phyloP scores from a whole-genome alignment of 192 early-diverging fungal genomes.

The Coemansia sp. region DNA sequence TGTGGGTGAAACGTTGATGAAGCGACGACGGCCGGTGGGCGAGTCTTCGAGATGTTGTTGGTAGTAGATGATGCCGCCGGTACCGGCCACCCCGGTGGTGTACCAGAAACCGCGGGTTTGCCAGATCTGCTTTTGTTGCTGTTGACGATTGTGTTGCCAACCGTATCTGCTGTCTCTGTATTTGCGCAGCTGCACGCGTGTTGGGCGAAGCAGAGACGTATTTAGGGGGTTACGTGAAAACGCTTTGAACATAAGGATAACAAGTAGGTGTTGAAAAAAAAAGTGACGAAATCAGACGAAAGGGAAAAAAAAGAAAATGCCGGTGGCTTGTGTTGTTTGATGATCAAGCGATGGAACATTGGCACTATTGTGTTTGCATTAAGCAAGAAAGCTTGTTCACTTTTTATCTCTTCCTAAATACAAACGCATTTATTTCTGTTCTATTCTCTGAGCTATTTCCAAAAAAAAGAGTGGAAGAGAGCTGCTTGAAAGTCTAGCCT shows the following conservation, averaged over 20 bases:
- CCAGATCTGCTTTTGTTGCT: constrained; percentile 16
- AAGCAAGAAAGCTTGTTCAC: not conserved
- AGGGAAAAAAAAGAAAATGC: not conserved
- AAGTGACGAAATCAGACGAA: constrained; percentile 3
- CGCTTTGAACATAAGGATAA: not conserved
- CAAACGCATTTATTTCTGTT: too few relatives aligned
- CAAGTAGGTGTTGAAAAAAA: not conserved
- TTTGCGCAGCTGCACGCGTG: not conserved
- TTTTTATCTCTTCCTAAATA: too few relatives aligned
- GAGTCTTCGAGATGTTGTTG: constrained; percentile 41
- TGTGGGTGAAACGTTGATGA: constrained; percentile 41
- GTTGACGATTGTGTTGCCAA: not conserved
- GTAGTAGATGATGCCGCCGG: constrained; percentile 36
- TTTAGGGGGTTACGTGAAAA: not conserved
- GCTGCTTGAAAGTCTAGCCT: too few relatives aligned
- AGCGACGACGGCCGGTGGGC: constrained; percentile 53
- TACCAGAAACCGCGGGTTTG: constrained; percentile 38
- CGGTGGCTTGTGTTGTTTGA: not conserved
- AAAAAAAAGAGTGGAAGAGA: too few relatives aligned
- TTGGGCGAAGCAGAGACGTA: not conserved
- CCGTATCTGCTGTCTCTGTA: not conserved
- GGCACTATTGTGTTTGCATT: not conserved
- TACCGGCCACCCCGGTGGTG: constrained; percentile 14
- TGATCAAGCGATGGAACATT: too few relatives aligned
- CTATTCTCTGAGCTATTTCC: too few relatives aligned